A percentile compares a stretch with the other conserved stretches of the same genome.
phyloP scores from a whole-genome alignment of 495 filamentous ascomycete genomes.

The Aspergillus cristatus region DNA sequence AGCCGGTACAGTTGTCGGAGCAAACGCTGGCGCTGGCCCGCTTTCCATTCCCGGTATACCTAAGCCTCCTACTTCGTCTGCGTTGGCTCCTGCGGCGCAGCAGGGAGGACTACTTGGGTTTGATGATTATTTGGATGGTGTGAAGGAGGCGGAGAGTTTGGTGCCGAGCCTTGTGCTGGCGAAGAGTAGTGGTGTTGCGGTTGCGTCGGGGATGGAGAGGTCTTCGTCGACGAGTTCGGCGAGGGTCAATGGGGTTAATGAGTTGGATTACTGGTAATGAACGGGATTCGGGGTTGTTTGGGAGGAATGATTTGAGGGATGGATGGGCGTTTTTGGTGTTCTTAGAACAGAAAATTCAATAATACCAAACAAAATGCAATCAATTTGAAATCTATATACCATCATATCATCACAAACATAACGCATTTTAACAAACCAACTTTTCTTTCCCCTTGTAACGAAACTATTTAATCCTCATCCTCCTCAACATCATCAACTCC shows the following conservation, averaged over 20 bases:
- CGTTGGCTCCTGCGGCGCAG: not conserved
- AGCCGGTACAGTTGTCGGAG: not conserved
- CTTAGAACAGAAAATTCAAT: too few relatives aligned
- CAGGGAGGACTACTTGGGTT: conserved; percentile 1
- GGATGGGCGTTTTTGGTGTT: too few relatives aligned
- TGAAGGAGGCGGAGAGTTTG: conserved; percentile 14
- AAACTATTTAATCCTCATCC: conserved; percentile 35
- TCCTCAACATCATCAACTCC: conserved; percentile 52
- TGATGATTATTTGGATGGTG: conserved; percentile 12
- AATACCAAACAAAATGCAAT: too few relatives aligned
- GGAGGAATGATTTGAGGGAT: too few relatives aligned
- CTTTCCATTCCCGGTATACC: not conserved
- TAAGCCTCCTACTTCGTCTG: too few relatives aligned
- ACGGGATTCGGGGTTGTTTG: too few relatives aligned
- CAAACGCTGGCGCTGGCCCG: not conserved
- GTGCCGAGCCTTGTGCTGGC: not conserved
- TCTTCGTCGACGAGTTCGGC: not conserved
- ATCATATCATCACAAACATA: too few relatives aligned
- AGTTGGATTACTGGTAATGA: conserved; percentile 10
- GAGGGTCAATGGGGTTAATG: not conserved
- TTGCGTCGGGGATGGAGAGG: not conserved
- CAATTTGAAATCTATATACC: too few relatives aligned
- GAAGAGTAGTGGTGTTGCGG: not conserved
- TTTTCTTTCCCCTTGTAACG: too few relatives aligned
- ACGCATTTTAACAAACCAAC: too few relatives aligned